Conservation (phyloP, 768 basidiomycete species). For the Hirschioporus abietinus region DNA sequence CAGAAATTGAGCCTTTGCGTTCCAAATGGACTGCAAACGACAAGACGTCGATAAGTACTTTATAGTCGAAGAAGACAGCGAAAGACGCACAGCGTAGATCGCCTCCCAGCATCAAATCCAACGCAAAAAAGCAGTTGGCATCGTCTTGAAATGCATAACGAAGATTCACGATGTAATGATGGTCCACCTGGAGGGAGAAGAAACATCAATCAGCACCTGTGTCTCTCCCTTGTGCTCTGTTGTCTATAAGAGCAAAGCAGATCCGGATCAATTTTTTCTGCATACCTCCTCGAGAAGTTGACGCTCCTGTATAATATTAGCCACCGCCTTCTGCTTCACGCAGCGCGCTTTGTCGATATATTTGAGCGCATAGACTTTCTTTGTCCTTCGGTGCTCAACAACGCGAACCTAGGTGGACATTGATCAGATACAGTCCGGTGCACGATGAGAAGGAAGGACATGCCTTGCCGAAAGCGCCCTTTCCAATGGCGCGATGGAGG, state of each 20-base stretch:
- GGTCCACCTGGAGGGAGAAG: constrained; percentile 59
- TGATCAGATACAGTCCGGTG: constrained; percentile 3
- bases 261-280: background rate
- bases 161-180: constrained; percentile 84
- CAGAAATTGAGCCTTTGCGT: constrained; percentile 57
- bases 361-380: constrained; percentile 48
- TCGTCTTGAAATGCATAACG: constrained; percentile 98
- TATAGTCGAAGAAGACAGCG: background rate
- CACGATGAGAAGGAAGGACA: constrained; percentile 16
- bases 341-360: constrained; percentile 54
- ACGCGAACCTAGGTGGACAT: constrained; percentile 39
- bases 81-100: constrained; percentile 77
- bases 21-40: constrained; percentile 71
- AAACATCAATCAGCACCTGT: background rate
- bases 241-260: constrained; percentile 20
- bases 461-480: constrained; percentile 98
- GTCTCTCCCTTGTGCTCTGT: background rate
- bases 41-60: background rate
- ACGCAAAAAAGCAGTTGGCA: constrained; percentile 94
- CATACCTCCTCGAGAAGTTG: constrained; percentile 47
- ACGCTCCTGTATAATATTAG: constrained; percentile 50
- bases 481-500: constrained; percentile 91
- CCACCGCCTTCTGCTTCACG: constrained; percentile 44
- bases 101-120: constrained; percentile 95
- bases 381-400: constrained; percentile 50